Base-by-base conservation (phyloP, 306 rosid genomes). In the Quercus agrifolia region DNA sequence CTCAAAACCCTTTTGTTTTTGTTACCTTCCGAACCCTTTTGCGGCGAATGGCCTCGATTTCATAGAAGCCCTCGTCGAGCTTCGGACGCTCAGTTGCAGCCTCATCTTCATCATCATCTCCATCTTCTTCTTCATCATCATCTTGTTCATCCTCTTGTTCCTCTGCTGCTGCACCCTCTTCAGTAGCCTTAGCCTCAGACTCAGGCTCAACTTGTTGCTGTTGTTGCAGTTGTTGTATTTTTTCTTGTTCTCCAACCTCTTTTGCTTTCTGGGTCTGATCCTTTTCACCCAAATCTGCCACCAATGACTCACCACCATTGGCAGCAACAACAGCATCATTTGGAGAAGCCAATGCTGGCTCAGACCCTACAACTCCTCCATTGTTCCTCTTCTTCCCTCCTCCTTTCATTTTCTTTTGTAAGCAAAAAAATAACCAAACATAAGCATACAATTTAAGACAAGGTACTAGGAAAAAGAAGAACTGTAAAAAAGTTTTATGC, bases 21-120 rank as follows among this genome's bases (percentile, higher is more conserved):
- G 51, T 62, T 71, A 91, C 97, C 98, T 92, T 92, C 12, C 94
- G 92, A 71, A 92, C 66, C 86, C 97, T 87, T 80, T 82, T 92
- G 46, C 97, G 92, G 75, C 97, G 97, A 62, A 92, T 89, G 78
- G 92, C 83, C 89, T 94, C 97, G 57, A 94, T 87, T 84, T 92
- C 97, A 71, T 86, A 92, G 74, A 83, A 91, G 41, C 94, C 97
- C 28, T 92, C 93, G 14, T 79, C 95, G 19, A 94, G 92, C 82
- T 86, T 75, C 3, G 86, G 83, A 30, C 91, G 85, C 64, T 71
- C 56, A 19, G 69, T 73, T 58, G 80, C 58, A 69, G 80, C 76
- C n/a, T 70, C 67, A 27, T 38, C 33, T 28, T 61, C 67, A 75
- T 74, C 83, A 7, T 77, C 82, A 51, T 66, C 89, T 1, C 19